Conservation (phyloP, 2,329 filamentous ascomycete genomes). For the Diaporthe aspalathi region DNA sequence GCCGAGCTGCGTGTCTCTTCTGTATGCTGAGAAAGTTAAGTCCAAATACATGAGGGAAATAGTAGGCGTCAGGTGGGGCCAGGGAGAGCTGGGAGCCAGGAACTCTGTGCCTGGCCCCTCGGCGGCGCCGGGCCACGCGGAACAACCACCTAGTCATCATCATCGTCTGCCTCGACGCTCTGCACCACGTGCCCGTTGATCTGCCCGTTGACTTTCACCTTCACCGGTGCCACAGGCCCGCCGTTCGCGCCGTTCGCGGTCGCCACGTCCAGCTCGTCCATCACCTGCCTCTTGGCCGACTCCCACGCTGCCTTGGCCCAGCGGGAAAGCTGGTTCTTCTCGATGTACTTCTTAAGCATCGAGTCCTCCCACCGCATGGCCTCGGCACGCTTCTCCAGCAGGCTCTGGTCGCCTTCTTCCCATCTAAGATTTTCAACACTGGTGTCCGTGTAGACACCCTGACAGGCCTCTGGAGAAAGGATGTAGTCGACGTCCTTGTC, state of each 20-base stretch:
- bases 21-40: conserved; percentile 4
- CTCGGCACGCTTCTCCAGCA: conserved; percentile 74
- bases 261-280: conserved; percentile 19
- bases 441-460: conserved; percentile 71
- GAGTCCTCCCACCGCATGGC: conserved; percentile 81
- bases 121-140: not conserved
- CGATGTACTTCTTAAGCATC: conserved; percentile 71
- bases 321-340: conserved; percentile 74
- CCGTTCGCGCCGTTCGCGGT: conserved; percentile 34
- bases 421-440: conserved; percentile 69
- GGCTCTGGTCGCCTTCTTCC: conserved; percentile 66
- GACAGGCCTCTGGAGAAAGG: conserved; percentile 62
- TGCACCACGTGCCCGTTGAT: conserved; percentile 34
- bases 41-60: not conserved
- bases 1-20: conserved; percentile 22
- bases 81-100: not conserved
- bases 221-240: conserved; percentile 4
- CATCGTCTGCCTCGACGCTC: conserved; percentile 36
- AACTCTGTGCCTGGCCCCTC: not conserved
- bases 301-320: conserved; percentile 66
- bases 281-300: conserved; percentile 47
- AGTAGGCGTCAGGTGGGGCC: not conserved
- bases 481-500: conserved; percentile 57
- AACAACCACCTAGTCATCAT: not conserved
- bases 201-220: conserved; percentile 31